These are phyloP conservation scores for Cryphonectria radicalis DNA, from an alignment of 2,329 filamentous ascomycete species.

Conservation along the genomic window DNA sequence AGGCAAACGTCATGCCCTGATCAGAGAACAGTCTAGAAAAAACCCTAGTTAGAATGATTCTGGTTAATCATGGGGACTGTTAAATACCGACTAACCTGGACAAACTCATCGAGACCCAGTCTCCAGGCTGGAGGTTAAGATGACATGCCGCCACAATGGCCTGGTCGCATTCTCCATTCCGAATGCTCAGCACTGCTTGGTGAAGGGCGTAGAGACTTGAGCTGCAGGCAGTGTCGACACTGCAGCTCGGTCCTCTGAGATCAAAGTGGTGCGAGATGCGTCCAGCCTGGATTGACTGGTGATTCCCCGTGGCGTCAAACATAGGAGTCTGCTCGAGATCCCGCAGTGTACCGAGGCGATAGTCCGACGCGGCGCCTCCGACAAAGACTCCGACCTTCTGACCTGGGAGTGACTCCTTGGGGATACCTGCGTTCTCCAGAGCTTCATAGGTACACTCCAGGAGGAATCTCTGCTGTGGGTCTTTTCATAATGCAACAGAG, in stretches of 20 bases:
- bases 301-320: conserved; percentile 31
- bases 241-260: conserved; percentile 37
- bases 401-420: conserved; percentile 37
- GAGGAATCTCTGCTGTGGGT: conserved; percentile 39
- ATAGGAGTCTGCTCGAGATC: conserved; percentile 30
- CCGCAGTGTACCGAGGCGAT: conserved; percentile 23
- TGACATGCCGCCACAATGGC: conserved; percentile 29
- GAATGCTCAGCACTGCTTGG: conserved; percentile 38
- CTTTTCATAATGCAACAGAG: conserved; percentile 20
- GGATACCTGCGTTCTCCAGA: conserved; percentile 40
- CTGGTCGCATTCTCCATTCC: conserved; percentile 35
- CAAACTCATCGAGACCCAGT: conserved; percentile 27
- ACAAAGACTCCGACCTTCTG: conserved; percentile 40
- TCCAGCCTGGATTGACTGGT: conserved; percentile 32
- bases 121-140: conserved; percentile 27
- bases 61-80: background rate
- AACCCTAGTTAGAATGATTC: background rate
- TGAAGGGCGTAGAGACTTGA: conserved; percentile 34
- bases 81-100: conserved; percentile 1
- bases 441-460: conserved; percentile 42
- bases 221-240: conserved; percentile 40
- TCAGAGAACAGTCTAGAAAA: conserved; percentile 28
- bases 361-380: conserved; percentile 35
- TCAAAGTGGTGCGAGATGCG: conserved; percentile 37
- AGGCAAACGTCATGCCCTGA: conserved; percentile 34